phyloP scores from a whole-genome alignment of 2,329 filamentous ascomycete species.

The Blastomyces gilchristii region DNA sequence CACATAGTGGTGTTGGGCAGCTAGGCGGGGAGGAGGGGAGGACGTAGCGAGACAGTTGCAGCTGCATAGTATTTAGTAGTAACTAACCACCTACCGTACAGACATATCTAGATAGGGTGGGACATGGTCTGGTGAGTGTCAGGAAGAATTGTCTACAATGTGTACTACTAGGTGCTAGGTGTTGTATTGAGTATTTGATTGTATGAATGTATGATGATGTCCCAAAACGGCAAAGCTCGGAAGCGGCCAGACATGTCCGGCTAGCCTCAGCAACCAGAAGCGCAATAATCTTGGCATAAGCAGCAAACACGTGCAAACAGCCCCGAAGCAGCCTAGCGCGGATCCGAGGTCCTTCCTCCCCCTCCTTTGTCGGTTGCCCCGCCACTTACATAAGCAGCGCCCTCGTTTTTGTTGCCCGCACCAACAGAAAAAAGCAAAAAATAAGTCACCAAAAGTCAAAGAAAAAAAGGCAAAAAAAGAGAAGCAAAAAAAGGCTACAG shows the following conservation, averaged over 20 bases:
- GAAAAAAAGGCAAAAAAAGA: constrained; percentile 7
- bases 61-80: neutral
- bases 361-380: constrained; percentile 10
- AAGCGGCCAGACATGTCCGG: constrained; percentile 3
- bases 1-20: constrained; percentile 52
- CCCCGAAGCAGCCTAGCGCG: constrained; percentile 10
- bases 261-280: constrained; percentile 1
- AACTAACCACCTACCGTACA: neutral
- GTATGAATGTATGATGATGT: too few species aligned
- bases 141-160: too few species aligned
- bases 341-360: neutral
- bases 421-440: neutral
- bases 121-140: too few species aligned
- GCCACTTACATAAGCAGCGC: neutral
- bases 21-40: too few species aligned
- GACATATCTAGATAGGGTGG: too few species aligned
- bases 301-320: constrained; percentile 8
- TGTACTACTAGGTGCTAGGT: too few species aligned
- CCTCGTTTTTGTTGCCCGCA: neutral
- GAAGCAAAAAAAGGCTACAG: too few species aligned
- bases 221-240: neutral
- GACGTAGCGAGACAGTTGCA: too few species aligned
- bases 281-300: neutral
- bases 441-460: neutral
- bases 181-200: too few species aligned